Evolutionary conservation across 495 filamentous ascomycete genomes (phyloP).

Genomic region (Aspergillus hancockii): DNA sequence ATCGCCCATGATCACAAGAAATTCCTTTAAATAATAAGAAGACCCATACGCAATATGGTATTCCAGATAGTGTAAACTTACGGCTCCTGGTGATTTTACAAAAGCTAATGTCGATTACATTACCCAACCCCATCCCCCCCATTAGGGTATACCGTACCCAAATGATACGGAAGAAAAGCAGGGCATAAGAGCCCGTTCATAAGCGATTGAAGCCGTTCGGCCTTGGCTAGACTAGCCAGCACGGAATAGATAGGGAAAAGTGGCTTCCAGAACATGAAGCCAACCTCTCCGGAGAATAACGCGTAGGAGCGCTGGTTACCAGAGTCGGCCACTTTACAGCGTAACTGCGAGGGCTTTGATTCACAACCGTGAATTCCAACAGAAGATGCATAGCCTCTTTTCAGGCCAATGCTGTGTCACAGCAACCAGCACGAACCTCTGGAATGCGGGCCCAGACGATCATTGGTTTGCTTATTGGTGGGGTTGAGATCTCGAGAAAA

Average conservation of each 20-base stretch:
- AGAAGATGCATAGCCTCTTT: neutral
- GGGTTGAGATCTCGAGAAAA: neutral
- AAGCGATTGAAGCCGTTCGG: neutral
- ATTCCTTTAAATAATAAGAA: neutral
- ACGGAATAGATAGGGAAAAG: neutral
- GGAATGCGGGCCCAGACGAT: slow-evolving; percentile 26
- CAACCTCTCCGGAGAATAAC: slow-evolving; percentile 8
- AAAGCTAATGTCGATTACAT: neutral
- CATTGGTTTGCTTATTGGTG: slow-evolving; percentile 1
- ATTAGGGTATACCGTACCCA: neutral
- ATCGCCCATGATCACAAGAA: neutral
- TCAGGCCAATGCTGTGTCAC: slow-evolving; percentile 10
- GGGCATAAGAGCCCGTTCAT: neutral
- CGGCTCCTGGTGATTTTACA: neutral
- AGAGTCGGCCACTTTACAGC: neutral
- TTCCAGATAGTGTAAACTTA: neutral
- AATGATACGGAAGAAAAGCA: neutral
- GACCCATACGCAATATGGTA: neutral
- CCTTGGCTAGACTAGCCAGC: slow-evolving; percentile 1
- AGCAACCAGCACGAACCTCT: slow-evolving; percentile 24
- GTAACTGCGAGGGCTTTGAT: neutral
- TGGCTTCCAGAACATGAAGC: neutral
- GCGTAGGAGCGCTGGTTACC: neutral
- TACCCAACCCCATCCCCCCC: neutral
- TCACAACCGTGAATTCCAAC: neutral